Evolutionary conservation across 2,329 filamentous ascomycete genomes (phyloP).

Genomic region (Epichloe elymi): DNA sequence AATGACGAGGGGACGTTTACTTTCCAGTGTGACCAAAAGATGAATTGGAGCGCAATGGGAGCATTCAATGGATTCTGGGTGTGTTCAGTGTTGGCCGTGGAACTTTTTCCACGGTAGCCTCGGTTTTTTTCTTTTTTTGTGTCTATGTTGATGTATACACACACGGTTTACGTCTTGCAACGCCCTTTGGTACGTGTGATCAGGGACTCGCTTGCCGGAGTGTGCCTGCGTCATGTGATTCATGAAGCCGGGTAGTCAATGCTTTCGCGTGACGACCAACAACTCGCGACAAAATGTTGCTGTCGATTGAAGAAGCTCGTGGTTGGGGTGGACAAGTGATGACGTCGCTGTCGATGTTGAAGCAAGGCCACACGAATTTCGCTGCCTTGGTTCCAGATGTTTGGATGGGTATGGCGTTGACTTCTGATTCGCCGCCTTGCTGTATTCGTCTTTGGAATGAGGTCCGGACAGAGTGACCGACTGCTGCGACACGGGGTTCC

Average conservation of each 20-base stretch:
- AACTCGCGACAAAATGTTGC: background rate
- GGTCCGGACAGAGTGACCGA: no score
- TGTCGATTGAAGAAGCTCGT: background rate
- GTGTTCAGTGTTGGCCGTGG: background rate
- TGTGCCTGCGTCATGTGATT: no score
- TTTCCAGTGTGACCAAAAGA: background rate
- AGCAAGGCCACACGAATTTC: background rate
- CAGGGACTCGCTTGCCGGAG: no score
- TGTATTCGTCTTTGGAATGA: no score
- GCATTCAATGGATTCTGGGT: slow-evolving; percentile 2
- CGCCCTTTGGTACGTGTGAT: no score
- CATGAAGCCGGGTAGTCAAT: no score
- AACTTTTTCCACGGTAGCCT: background rate
- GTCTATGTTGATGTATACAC: background rate
- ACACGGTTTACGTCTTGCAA: background rate
- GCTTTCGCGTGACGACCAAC: background rate
- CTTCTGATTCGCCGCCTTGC: background rate
- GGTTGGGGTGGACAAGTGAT: slow-evolving; percentile 2
- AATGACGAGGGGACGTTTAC: background rate
- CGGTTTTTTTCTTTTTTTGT: background rate
- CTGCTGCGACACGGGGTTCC: no score
- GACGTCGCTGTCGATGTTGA: slow-evolving; percentile 1
- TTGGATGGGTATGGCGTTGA: background rate
- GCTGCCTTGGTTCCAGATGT: background rate
- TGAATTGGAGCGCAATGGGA: slow-evolving; percentile 3